Base-by-base conservation (phyloP, 257 asterid genomes). In the Salvia rosmarinus region DNA sequence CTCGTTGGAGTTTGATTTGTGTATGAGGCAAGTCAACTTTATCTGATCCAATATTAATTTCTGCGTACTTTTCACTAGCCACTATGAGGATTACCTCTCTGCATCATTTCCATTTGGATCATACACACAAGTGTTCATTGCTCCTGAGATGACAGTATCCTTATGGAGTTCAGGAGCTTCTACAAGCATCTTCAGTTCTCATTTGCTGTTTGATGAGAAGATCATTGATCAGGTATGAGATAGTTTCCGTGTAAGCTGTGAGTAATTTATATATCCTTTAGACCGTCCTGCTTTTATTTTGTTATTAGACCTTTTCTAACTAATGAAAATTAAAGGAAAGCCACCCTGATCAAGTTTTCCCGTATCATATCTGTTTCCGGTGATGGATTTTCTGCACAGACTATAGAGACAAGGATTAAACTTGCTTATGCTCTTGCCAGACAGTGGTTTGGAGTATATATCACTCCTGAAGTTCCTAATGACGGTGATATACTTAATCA, bases 381-480 rank as follows among this genome's bases (percentile, higher is more conserved):
- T 81, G 82, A 80, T 82, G 75, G 61, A 55, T 60, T 82, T 19
- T 71, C 68, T 81, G 73, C 77, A 77, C 96, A 95, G 99, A 95
- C 98, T 17, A 86, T 95, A 70, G 91, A 85, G 82, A 85, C 99
- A 32, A 91, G 98, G 95, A 85, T 90, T 71, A 88, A 81, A 83
- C 95, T 95, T 83, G 91, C 98, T 60, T 75, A 86, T 87, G 91
- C 99, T 70, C 99, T 95, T 72, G 96, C 99, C 55, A 86, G 88
- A 75, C 99, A 91, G 86, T 91, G 98, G 98, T 95, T 91, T 88
- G 99, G 99, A 69, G 96, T 88, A 69, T 95, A 80, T 79, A 95
- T 95, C 73, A 86, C 89, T 59, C 89, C 98, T 61, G 99, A 95
- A 75, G 81, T 88, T 72, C 95, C 95, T 62, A 86, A 77, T 73